A percentile compares a stretch with the other conserved stretches of the same genome.
Evolutionary conservation across 305 asterid species (phyloP).

Genomic region (Fraxinus sp.): DNA sequence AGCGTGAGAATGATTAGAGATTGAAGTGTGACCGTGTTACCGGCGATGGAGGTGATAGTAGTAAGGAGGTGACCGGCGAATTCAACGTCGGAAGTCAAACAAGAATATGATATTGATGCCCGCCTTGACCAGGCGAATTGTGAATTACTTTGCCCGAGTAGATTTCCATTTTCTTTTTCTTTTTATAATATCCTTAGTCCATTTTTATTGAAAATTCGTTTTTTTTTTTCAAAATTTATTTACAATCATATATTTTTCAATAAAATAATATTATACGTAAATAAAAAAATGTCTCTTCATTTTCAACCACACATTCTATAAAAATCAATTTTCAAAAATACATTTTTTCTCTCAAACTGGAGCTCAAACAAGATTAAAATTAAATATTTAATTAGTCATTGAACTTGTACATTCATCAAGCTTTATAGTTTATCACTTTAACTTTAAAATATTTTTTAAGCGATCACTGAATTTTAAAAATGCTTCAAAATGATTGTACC

Average conservation of each 20-base stretch:
- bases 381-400: too few species aligned
- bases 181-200: not conserved
- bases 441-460: too few species aligned
- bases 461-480: not conserved
- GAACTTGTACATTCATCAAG: not conserved
- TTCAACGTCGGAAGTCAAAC: constrained; percentile 38
- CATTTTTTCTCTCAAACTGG: too few species aligned
- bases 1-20: constrained; percentile 34
- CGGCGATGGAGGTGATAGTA: constrained; percentile 35
- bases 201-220: too few species aligned
- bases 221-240: too few species aligned
- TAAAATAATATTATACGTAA: too few species aligned
- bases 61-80: constrained; percentile 36
- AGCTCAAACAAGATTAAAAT: too few species aligned
- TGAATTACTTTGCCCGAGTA: not conserved
- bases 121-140: not conserved
- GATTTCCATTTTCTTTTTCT: not conserved
- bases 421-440: too few species aligned
- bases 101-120: not conserved
- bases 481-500: not conserved
- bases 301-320: too few species aligned
- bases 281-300: too few species aligned
- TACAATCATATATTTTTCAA: too few species aligned
- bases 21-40: constrained; percentile 27
- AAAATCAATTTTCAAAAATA: too few species aligned